A percentile compares a stretch with the other conserved stretches of the same genome.
These are phyloP conservation scores for Trichoderma atroviride DNA, from an alignment of 2,329 filamentous ascomycete genomes.

Conservation along the genomic window DNA sequence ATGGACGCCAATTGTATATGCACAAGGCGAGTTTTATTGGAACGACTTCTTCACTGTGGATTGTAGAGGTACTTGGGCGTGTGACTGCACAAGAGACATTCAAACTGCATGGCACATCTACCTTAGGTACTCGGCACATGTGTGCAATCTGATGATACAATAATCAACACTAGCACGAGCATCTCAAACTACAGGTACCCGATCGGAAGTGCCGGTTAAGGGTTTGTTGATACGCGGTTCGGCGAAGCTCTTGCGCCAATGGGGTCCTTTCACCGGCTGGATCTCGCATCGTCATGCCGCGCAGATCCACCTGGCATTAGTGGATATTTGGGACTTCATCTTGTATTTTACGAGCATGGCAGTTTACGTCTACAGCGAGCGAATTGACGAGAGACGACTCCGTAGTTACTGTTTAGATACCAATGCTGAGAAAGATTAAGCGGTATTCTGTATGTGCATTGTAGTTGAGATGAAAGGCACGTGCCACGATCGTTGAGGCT, in stretches of 20 bases:
- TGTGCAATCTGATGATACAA: neutral
- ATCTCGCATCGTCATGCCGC: slow-evolving; percentile 10
- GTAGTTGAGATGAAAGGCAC: neutral
- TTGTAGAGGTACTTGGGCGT: neutral
- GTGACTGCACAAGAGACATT: neutral
- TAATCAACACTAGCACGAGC: neutral
- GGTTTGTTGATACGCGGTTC: neutral
- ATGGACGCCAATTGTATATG: neutral
- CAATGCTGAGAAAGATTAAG: neutral
- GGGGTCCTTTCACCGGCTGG: neutral
- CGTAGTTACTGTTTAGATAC: neutral
- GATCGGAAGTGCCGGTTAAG: neutral
- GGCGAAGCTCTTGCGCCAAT: neutral
- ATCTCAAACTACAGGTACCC: neutral
- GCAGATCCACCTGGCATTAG: neutral
- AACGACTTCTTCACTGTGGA: neutral
- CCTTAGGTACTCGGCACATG: neutral
- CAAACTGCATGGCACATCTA: neutral
- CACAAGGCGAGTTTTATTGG: neutral
- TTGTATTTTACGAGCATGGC: neutral
- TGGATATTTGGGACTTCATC: neutral
- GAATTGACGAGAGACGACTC: neutral
- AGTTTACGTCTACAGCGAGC: neutral
- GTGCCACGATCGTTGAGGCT: neutral
- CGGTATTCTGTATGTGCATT: neutral